phyloP scores from a whole-genome alignment of 148 eudicot species.

The Heliamphora exappendiculata region DNA sequence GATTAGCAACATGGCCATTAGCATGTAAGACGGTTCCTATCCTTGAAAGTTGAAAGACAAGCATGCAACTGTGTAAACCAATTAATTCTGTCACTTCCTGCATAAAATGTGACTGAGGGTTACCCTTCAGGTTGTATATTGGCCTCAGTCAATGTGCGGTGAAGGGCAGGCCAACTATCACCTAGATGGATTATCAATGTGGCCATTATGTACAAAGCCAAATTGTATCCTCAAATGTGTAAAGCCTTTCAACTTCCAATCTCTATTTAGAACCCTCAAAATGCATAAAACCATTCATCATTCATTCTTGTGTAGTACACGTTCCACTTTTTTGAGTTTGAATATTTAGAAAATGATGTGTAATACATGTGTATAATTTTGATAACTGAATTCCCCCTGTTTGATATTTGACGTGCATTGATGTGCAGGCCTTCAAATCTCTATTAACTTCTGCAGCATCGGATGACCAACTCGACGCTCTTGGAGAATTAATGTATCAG shows the following conservation, averaged over 20 bases:
- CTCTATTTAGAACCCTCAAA: background rate
- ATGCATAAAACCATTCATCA: background rate
- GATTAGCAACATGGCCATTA: too few relatives aligned
- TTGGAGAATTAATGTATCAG: slow-evolving; percentile 97
- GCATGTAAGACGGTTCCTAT: too few relatives aligned
- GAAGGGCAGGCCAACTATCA: too few relatives aligned
- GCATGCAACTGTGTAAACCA: background rate
- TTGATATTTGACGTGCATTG: slow-evolving; percentile 17
- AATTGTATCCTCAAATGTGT: background rate
- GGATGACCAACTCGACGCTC: slow-evolving; percentile 70
- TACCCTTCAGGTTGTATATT: too few relatives aligned
- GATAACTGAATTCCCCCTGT: background rate
- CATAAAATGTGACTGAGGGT: background rate
- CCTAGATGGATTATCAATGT: too few relatives aligned
- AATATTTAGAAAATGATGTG: background rate
- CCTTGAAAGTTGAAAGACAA: too few relatives aligned
- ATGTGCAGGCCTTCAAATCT: slow-evolving; percentile 82
- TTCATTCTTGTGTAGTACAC: background rate
- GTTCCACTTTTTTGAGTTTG: background rate
- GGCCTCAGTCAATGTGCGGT: too few relatives aligned
- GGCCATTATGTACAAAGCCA: background rate
- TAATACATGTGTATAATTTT: background rate
- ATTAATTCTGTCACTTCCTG: background rate
- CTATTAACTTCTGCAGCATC: slow-evolving; percentile 78
- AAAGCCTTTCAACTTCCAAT: background rate